Base-by-base conservation (phyloP, 2,329 filamentous ascomycete genomes). In the Diaporthe aspalathi region DNA sequence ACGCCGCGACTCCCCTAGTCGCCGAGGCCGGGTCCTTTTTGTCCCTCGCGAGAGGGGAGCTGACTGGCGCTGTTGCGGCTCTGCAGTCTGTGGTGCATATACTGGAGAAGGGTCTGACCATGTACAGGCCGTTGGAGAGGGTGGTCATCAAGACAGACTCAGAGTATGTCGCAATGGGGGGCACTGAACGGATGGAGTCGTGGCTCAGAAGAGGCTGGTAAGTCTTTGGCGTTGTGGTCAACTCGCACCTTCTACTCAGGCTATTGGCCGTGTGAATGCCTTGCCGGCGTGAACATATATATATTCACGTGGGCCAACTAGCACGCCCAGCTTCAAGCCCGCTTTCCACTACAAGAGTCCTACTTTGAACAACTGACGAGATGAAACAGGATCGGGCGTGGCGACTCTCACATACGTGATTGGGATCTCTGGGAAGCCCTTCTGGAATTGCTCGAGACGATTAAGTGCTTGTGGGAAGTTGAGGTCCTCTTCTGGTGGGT, bases 401-500 rank as follows among this genome's bases (percentile, higher is more conserved):
- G 49, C 5, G 8, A 60, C 27, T 50, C 69, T 14, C 9, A 40
- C 11, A 50, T 68, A 9, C 29, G 57, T 3, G 66, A 72, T 8
- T 65, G 50, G 54, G 70, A 66, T 14, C 29, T 66, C 5, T 66
- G 50, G 50, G 57, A 70, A 12, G 38, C 49, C 12, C 3, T 70
- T 1, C 22, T 69, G 20, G 29, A 11, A 16, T 2, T 65, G 16
- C 40, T 70, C 12, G 38, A 66, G 0, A 12, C 45, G 1, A 2
- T 70, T 7, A 54, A 32, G 43, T 14, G 16, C 32, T 14, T 20
- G 2, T 57, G 67, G 57, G 45, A 38, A 1, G 57, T 72, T 11
- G 49, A 69, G 35, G 35, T 70, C 5, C 32, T 29, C 29, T 52
- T 72, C 32, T 70, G 66, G 67, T 72, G 56, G 70, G 70, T 71